Evolutionary conservation across 2,329 filamentous ascomycete species (phyloP).

Genomic region (Coniella lustricola): DNA sequence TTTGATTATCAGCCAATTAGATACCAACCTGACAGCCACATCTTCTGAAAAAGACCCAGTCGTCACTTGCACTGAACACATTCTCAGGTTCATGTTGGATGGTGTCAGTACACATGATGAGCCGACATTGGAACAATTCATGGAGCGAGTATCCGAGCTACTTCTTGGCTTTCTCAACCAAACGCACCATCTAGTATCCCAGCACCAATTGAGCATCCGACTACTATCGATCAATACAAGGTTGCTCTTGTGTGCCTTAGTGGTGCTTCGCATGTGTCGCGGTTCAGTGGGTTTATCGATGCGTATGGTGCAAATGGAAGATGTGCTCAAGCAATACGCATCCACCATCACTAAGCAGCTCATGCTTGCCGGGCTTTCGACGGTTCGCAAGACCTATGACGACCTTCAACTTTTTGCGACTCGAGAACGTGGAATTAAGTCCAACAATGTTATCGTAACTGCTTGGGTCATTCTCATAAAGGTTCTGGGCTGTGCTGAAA

Average conservation of each 20-base stretch:
- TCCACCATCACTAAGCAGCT: constrained; percentile 33
- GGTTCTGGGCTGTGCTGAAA: constrained; percentile 40
- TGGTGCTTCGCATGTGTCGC: constrained; percentile 37
- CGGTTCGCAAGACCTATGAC: constrained; percentile 39
- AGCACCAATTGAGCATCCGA: constrained; percentile 21
- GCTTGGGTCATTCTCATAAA: constrained; percentile 55
- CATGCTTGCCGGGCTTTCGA: constrained; percentile 33
- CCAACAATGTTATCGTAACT: constrained; percentile 37
- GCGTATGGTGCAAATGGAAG: constrained; percentile 41
- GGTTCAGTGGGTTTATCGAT: constrained; percentile 23
- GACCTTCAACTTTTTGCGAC: constrained; percentile 37
- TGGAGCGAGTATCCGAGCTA: constrained; percentile 36
- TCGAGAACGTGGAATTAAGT: constrained; percentile 46
- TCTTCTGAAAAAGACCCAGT: constrained; percentile 10
- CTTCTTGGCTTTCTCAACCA: constrained; percentile 21
- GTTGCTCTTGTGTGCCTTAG: constrained; percentile 30
- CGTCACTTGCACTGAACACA: constrained; percentile 29
- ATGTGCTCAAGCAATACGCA: constrained; percentile 37
- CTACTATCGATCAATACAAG: constrained; percentile 31
- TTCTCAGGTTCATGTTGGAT: constrained; percentile 41
- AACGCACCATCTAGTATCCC: constrained; percentile 1
- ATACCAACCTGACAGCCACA: constrained; percentile 20
- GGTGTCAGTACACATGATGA: constrained; percentile 33
- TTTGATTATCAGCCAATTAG: constrained; percentile 42
- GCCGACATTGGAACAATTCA: constrained; percentile 33